phyloP scores from a whole-genome alignment of 192 early-diverging fungal genomes.

The Tieghemiomyces parasiticus region DNA sequence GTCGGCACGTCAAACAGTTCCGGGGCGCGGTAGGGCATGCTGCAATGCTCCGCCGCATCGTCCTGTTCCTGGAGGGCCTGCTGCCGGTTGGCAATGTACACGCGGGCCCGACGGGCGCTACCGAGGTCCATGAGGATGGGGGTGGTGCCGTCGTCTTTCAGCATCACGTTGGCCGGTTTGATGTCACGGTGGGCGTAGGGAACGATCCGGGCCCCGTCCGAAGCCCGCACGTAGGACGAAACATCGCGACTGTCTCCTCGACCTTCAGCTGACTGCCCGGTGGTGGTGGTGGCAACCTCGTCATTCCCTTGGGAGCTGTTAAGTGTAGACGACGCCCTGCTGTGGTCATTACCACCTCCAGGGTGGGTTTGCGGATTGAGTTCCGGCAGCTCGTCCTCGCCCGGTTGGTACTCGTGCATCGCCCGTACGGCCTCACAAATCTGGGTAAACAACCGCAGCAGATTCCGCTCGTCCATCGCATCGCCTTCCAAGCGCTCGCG shows the following conservation, averaged over 20 bases:
- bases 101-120: constrained; percentile 39
- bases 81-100: constrained; percentile 33
- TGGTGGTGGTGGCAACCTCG: background rate
- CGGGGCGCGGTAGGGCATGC: constrained; percentile 63
- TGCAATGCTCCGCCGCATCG: constrained; percentile 47
- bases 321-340: no score
- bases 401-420: constrained; percentile 36
- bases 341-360: background rate
- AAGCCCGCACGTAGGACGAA: background rate
- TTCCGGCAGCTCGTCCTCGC: constrained; percentile 15
- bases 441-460: constrained; percentile 38
- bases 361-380: constrained; percentile 10
- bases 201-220: constrained; percentile 10
- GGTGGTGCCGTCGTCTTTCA: constrained; percentile 44
- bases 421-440: constrained; percentile 40
- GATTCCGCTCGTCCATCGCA: constrained; percentile 35
- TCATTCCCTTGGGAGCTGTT: no score
- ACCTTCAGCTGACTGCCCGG: background rate
- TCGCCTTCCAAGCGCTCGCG: constrained; percentile 29
- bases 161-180: constrained; percentile 58
- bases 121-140: constrained; percentile 71
- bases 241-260: constrained; percentile 1
- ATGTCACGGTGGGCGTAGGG: constrained; percentile 60
- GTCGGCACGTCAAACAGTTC: constrained; percentile 69
- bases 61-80: constrained; percentile 56